Evolutionary conservation across 306 rosid genomes (phyloP), one percentile per base, ranked within the genome.

Genomic region (Begonia masoniana): DNA sequence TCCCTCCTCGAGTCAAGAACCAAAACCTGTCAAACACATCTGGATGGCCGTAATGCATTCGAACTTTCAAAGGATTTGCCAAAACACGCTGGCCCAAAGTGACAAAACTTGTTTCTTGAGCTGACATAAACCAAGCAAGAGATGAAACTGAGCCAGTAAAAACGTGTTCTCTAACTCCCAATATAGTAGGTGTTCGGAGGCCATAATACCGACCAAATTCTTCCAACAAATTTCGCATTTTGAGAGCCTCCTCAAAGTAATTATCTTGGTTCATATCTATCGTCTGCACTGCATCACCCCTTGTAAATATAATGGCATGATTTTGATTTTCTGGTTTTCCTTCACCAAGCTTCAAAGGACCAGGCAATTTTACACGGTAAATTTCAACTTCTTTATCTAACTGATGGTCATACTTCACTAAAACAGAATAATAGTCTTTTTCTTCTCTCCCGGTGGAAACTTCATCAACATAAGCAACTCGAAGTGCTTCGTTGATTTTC

Each of bases 31-130:
- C 97, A 70, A 88, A 88, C 60, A 84, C 95, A 76, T 88, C 97
- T 7, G 97, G 97, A 62, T 88, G 97, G 58, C 97, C 97, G 70
- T 88, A 88, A 78, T 88, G 97, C 95, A 88, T 75, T 67, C 96
- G 57, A 61, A 88, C 56, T 69, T 88, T 88, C 75, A 88, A 69
- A 21, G 96, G 95, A 51, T 84, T 81, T 17, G 95, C 95, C 64
- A 88, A 48, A 61, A 88, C 96, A 54, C 96, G 78, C 68, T 88
- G 96, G 19, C 96, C 96, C 59, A 84, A 77, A n/a, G 96, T 88
- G 68, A 88, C 96, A 75, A 88, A 88, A 62, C 96, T 88, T 2
- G 88, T 66, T 77, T 88, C 95, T 56, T 88, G 96, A 67, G 92
- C 88, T 15, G 96, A 88, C 96, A 88, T 88, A 68, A 88, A 88